phyloP scores from a whole-genome alignment of 768 basidiomycete species.

The Podaxis sp. region DNA sequence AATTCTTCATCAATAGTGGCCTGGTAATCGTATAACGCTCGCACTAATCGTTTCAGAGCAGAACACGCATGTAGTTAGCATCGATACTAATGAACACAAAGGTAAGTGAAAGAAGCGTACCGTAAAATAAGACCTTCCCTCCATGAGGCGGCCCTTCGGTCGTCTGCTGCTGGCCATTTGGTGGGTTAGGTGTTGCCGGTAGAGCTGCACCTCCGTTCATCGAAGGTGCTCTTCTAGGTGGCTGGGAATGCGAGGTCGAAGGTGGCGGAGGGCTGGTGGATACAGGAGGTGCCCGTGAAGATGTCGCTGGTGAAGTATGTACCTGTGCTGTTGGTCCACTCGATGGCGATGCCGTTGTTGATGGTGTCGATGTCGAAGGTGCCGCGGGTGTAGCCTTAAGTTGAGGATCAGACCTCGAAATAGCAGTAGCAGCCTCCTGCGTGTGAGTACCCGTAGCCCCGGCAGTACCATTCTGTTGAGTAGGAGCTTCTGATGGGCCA shows the following conservation, averaged over 20 bases:
- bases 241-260: not conserved
- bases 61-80: constrained; percentile 7
- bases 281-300: not conserved
- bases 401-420: not conserved
- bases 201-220: not conserved
- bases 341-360: not conserved
- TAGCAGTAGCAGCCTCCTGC: not conserved
- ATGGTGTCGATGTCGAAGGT: not conserved
- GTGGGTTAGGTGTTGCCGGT: not conserved
- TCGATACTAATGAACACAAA: not conserved
- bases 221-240: not conserved
- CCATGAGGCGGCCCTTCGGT: not conserved
- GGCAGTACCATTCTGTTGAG: not conserved
- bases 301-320: not conserved
- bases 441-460: constrained; percentile 25
- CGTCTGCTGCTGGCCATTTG: constrained; percentile 1
- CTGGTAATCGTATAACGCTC: constrained; percentile 85
- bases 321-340: not conserved
- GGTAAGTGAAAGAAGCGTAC: constrained; percentile 43
- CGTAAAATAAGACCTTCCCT: constrained; percentile 76
- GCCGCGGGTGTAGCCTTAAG: not conserved
- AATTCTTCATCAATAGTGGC: constrained; percentile 92
- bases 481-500: not conserved
- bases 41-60: constrained; percentile 47
- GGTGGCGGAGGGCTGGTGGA: not conserved